Percentiles rank a stretch among this genome's conserved stretches.
These are phyloP conservation scores for Teratosphaeria nubilosa DNA, from an alignment of 2,329 filamentous ascomycete species.

Conservation along the genomic window DNA sequence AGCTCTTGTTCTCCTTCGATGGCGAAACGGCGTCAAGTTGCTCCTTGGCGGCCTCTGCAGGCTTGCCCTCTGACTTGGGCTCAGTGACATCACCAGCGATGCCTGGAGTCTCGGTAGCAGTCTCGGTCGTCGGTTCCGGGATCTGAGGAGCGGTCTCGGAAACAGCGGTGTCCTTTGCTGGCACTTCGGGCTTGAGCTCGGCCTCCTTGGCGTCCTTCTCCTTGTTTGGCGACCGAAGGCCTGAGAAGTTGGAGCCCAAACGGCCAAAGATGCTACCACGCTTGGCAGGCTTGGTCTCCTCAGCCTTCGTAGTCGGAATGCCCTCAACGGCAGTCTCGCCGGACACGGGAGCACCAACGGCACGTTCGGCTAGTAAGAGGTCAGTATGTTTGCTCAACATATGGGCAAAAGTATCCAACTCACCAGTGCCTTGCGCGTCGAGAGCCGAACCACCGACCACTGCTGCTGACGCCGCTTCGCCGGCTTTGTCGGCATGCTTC, in stretches of 20 bases:
- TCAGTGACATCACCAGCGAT: conserved; percentile 24
- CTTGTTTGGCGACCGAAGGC: conserved; percentile 38
- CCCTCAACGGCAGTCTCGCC: conserved; percentile 32
- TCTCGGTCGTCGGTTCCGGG: conserved; percentile 34
- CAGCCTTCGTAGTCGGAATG: conserved; percentile 34
- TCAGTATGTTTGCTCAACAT: conserved; percentile 11
- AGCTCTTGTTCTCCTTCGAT: conserved; percentile 27
- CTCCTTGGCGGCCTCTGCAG: conserved; percentile 28
- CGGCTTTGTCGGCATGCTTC: conserved; percentile 20
- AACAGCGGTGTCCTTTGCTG: conserved; percentile 39
- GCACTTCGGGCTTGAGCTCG: conserved; percentile 45
- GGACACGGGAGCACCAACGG: conserved; percentile 21
- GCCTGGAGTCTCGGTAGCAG: conserved; percentile 24
- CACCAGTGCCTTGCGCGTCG: conserved; percentile 15
- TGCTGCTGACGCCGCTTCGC: conserved; percentile 20
- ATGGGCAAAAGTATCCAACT: background rate
- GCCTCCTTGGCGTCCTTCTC: conserved; percentile 67
- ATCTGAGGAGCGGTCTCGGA: conserved; percentile 26
- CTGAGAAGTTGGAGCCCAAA: conserved; percentile 48
- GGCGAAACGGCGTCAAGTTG: conserved; percentile 29
- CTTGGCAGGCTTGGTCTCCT: conserved; percentile 57
- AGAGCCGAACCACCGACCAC: conserved; percentile 20
- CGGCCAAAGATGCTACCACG: conserved; percentile 75
- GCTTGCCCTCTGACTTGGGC: conserved; percentile 13
- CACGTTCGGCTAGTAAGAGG: conserved; percentile 15